Base-by-base conservation (phyloP, 495 filamentous ascomycete species). In the Haplographium delicatum region DNA sequence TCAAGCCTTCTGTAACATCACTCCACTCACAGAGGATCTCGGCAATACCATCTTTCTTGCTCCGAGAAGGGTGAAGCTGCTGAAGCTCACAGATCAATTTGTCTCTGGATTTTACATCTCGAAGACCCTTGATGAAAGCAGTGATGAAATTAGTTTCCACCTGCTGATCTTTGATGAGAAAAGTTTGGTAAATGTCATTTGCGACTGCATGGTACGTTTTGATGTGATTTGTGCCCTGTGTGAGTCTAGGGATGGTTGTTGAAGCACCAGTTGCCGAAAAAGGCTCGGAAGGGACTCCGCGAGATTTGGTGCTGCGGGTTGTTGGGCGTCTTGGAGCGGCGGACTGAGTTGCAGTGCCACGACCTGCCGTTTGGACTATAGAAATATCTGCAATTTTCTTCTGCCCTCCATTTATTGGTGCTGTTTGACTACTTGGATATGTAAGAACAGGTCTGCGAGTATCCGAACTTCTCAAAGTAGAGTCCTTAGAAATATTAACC, bases 11-110 rank as follows among this genome's bases (percentile, higher is more conserved):
- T 24, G 22, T 27, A 18, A 58, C 33, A 37, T 58, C 59, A n/a
- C 18, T 15, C 54, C 59, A 62, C 23, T 37, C 31, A 18, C 54
- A 58, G 18, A 58, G 25, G 39, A 58, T 37, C 30, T 58, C 47
- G 11, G 51, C 38, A 20, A 19, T 39, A 3, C 55, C 52, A 25
- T 53, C 42, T 22, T 42, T 46, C 20, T 13, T 53, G 2, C 8
- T 47, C 9, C 46, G 37, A 7, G 33, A 43, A 3, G 30, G 44
- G 31, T 62, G 44, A 9, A 26, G 5, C 13, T 39, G 28, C 33
- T 45, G 30, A 10, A 62, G 15, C 22, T 52, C 44, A 5, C 19
- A 24, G 23, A 58, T 26, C 15, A 58, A 33, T 16, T 18, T 35
- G 4, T 50, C 34, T 13, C 22, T 53, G 5, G 24, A 23, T 13